Percentiles rank a stretch among this genome's conserved stretches.
Conservation (phyloP, 2,329 filamentous ascomycete species). For the Penicillium hesseltinei region DNA sequence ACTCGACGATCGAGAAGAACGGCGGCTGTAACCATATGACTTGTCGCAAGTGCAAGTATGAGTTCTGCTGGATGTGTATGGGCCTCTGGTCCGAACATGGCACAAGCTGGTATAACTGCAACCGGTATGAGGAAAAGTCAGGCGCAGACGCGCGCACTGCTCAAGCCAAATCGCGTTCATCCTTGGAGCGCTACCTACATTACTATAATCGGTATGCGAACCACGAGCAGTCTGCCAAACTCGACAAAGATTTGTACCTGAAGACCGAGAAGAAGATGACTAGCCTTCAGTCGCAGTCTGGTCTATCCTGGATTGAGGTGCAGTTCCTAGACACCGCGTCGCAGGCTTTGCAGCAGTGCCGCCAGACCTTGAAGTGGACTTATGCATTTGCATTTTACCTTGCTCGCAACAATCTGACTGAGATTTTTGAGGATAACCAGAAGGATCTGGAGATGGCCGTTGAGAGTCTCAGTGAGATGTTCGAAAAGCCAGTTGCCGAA, state of each 20-base stretch:
- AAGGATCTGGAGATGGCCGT: conserved; percentile 97
- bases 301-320: conserved; percentile 98
- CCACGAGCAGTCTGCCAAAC: conserved; percentile 93
- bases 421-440: conserved; percentile 98
- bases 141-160: conserved; percentile 86
- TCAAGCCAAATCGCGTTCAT: conserved; percentile 85
- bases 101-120: conserved; percentile 99
- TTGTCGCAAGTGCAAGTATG: conserved; percentile 89
- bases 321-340: conserved; percentile 94
- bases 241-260: conserved; percentile 92
- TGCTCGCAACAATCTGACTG: conserved; percentile 89
- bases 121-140: conserved; percentile 93
- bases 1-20: conserved; percentile 98
- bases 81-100: conserved; percentile 97
- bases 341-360: conserved; percentile 89
- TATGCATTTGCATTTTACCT: conserved; percentile 98
- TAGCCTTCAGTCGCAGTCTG: conserved; percentile 85
- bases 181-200: conserved; percentile 91
- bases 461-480: conserved; percentile 97
- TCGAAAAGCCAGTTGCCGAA: conserved; percentile 91
- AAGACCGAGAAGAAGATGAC: conserved; percentile 99
- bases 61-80: conserved; percentile 99
- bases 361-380: conserved; percentile 99
- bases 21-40: conserved; percentile 98
- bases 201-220: conserved; percentile 99